Base-by-base conservation (phyloP, 768 basidiomycete species). In the Agrocybe praecox region DNA sequence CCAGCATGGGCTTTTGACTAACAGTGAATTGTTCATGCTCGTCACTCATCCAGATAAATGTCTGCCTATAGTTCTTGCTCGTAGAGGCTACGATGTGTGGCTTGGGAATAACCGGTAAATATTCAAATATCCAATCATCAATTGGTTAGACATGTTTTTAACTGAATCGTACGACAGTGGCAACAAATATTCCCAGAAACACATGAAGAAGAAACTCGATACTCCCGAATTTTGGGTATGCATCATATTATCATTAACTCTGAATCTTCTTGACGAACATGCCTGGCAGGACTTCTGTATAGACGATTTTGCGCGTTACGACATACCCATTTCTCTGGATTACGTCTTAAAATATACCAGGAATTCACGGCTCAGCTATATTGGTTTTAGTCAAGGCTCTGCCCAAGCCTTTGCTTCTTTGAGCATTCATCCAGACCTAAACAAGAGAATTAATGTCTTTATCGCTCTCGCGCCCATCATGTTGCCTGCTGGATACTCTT, bases 331-430 rank as follows among this genome's bases (percentile, higher is more conserved):
- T 15, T 65, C 61, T 29, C 33, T 65, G 21, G 59, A 62, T 14
- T 62, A 57, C 34, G 54, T 65, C 21, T 36, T 62, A 22, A 29
- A 46, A 21, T 40, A 51, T 11, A 62, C 63, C 1, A 53, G 50
- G 6, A 21, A 40, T 8, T 26, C 53, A 19, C 58, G 56, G 29
- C 53, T 65, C n/a, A 57, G 56, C 32, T 65, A 62, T 33, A 52
- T 65, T 46, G 63, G 63, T 24, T 93, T 93, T 70, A 92, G 90
- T 64, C 91, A 93, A 67, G 91, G 90, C 48, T 79, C 80, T 5
- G 80, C 80, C 21, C 91, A 93, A 68, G 91, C 90, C 4, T 92
- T 93, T 59, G 91, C 91, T 1, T 88, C 91, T 2, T 78, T 93
- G 57, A 89, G 88, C 62, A 86, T 92, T 56, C 88, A 90, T 62